Conservation (phyloP, 1,284 basidiomycete species). For the Sanghuangporus weigelae region DNA sequence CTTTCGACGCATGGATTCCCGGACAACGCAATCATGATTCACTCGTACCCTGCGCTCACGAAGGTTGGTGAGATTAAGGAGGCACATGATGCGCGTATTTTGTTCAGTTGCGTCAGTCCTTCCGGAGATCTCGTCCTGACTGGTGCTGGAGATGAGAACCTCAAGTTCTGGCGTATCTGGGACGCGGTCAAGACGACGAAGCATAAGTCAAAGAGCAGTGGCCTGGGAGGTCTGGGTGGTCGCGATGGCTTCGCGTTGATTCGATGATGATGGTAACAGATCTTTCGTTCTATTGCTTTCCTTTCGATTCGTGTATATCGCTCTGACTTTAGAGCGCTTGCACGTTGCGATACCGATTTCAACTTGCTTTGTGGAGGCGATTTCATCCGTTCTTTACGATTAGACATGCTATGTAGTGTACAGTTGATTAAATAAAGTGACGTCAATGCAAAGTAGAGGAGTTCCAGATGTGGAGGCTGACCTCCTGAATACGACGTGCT, state of each 20-base stretch:
- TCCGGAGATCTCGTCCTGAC: conserved; percentile 88
- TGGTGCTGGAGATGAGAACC: conserved; percentile 88
- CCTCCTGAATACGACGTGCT: too few relatives aligned
- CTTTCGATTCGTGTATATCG: too few relatives aligned
- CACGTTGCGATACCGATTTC: too few relatives aligned
- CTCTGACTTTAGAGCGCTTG: too few relatives aligned
- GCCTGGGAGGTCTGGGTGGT: conserved; percentile 26
- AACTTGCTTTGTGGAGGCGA: too few relatives aligned
- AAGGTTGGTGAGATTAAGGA: conserved; percentile 85
- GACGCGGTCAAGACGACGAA: conserved; percentile 45
- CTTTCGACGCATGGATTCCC: conserved; percentile 94
- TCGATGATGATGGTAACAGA: neutral
- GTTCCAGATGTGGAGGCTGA: too few relatives aligned
- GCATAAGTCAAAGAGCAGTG: conserved; percentile 45
- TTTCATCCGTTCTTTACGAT: too few relatives aligned
- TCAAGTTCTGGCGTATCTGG: conserved; percentile 90
- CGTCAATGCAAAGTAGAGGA: too few relatives aligned
- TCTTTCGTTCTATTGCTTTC: neutral
- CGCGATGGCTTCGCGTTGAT: neutral
- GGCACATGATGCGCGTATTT: conserved; percentile 85
- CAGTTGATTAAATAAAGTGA: too few relatives aligned
- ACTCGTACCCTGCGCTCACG: conserved; percentile 65
- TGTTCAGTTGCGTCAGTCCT: conserved; percentile 82
- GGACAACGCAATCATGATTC: conserved; percentile 63
- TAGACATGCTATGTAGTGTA: too few relatives aligned